Percentiles rank a stretch among this genome's conserved stretches.
These are phyloP conservation scores for Cucurbitaria berberidis DNA, from an alignment of 2,329 filamentous ascomycete genomes.

Conservation along the genomic window DNA sequence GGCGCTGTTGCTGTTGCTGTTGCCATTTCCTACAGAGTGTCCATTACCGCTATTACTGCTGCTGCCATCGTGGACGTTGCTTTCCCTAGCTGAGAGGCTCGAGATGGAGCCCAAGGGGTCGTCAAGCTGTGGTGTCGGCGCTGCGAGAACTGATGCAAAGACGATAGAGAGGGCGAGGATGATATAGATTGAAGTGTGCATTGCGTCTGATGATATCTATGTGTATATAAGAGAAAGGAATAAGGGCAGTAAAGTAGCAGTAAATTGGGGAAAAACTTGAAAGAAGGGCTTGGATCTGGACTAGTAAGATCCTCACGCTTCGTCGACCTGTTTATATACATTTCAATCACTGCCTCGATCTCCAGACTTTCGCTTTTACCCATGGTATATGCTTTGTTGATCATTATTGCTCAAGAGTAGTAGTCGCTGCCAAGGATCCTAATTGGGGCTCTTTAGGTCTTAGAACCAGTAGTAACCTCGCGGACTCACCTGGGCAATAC, in stretches of 20 bases:
- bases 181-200: conserved; percentile 19
- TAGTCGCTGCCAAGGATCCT: too few relatives aligned
- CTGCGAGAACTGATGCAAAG: conserved; percentile 21
- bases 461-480: too few relatives aligned
- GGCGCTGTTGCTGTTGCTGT: not conserved
- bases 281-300: not conserved
- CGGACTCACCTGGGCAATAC: too few relatives aligned
- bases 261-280: not conserved
- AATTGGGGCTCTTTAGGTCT: too few relatives aligned
- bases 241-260: not conserved
- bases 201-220: conserved; percentile 3
- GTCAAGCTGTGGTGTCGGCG: conserved; percentile 18
- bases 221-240: not conserved
- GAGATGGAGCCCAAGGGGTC: conserved; percentile 9
- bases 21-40: not conserved
- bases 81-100: not conserved
- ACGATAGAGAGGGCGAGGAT: conserved; percentile 20
- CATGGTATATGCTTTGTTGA: too few relatives aligned
- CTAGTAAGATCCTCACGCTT: too few relatives aligned
- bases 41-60: not conserved
- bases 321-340: too few relatives aligned
- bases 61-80: not conserved
- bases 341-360: too few relatives aligned
- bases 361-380: too few relatives aligned
- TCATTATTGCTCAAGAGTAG: too few relatives aligned